Evolutionary conservation across 2,329 filamentous ascomycete species (phyloP).

Genomic region (Colletotrichum nymphaeae): DNA sequence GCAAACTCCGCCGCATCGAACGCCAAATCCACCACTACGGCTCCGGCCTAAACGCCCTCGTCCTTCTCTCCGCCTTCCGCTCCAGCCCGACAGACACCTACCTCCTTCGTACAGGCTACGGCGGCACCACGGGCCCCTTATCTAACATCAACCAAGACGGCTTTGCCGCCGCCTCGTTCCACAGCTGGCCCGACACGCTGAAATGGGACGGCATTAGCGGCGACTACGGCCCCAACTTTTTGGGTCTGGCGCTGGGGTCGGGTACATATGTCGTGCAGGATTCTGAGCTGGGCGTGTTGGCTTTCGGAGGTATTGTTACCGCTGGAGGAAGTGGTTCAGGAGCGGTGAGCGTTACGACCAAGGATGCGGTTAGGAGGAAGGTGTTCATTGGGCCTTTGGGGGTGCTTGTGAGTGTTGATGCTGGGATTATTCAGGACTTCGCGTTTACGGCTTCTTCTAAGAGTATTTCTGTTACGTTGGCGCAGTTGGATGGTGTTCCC

Average conservation of each 20-base stretch:
- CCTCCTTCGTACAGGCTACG: constrained; percentile 64
- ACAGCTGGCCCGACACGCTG: constrained; percentile 66
- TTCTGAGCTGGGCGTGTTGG: constrained; percentile 54
- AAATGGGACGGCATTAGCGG: constrained; percentile 67
- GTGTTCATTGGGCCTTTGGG: constrained; percentile 60
- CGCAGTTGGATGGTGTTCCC: constrained; percentile 43
- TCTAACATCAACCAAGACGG: constrained; percentile 67
- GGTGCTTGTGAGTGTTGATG: constrained; percentile 53
- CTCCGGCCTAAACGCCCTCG: constrained; percentile 66
- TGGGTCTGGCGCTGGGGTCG: constrained; percentile 62
- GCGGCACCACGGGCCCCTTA: constrained; percentile 62
- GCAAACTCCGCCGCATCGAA: constrained; percentile 56
- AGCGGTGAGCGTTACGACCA: constrained; percentile 50
- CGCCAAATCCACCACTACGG: constrained; percentile 71
- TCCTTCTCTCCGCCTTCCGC: constrained; percentile 64
- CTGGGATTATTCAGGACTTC: constrained; percentile 53
- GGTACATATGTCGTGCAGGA: constrained; percentile 62
- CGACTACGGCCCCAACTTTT: constrained; percentile 67
- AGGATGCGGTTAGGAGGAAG: constrained; percentile 57
- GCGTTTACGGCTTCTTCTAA: constrained; percentile 41
- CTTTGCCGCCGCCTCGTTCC: constrained; percentile 66
- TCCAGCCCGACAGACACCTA: constrained; percentile 57
- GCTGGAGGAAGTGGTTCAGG: too few relatives aligned
- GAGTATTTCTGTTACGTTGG: constrained; percentile 43
- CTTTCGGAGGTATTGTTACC: constrained; percentile 59